phyloP scores from a whole-genome alignment of 495 filamentous ascomycete genomes.

The Neurospora sp. region DNA sequence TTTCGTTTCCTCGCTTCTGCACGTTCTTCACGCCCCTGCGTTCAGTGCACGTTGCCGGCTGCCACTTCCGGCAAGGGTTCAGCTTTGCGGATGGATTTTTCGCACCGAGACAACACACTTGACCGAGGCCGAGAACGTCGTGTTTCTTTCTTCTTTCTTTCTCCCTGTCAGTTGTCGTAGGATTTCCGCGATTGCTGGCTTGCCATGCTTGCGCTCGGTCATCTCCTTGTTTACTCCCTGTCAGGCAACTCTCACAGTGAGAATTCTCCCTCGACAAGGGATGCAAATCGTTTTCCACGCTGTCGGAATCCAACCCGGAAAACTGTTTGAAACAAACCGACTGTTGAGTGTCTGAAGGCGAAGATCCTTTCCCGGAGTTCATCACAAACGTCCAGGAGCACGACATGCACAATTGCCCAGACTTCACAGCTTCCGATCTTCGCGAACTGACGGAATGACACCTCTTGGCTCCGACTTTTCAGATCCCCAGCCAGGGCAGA shows the following conservation, averaged over 20 bases:
- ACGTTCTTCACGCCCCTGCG: background rate
- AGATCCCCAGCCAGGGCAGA: too few relatives aligned
- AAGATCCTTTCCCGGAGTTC: background rate
- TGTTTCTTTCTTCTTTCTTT: background rate
- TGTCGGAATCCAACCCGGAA: background rate
- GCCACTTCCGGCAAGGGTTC: background rate
- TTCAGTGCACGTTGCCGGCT: background rate
- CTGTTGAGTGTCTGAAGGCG: background rate
- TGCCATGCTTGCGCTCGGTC: background rate
- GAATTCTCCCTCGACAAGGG: background rate
- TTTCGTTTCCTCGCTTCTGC: slow-evolving; percentile 12
- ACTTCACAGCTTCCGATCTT: background rate
- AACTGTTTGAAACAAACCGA: background rate
- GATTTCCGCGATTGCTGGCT: background rate
- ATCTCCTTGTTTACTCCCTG: background rate
- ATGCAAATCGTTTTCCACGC: background rate
- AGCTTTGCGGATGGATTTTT: background rate
- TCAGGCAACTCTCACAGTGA: background rate
- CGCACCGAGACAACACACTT: background rate
- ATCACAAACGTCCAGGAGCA: background rate
- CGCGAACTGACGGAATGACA: too few relatives aligned
- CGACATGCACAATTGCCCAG: background rate
- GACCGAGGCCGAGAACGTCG: background rate
- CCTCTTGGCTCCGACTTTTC: too few relatives aligned
- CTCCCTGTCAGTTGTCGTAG: background rate